These are phyloP conservation scores for Pleurotus tuber-regium DNA, from an alignment of 768 basidiomycete genomes.

Conservation along the genomic window DNA sequence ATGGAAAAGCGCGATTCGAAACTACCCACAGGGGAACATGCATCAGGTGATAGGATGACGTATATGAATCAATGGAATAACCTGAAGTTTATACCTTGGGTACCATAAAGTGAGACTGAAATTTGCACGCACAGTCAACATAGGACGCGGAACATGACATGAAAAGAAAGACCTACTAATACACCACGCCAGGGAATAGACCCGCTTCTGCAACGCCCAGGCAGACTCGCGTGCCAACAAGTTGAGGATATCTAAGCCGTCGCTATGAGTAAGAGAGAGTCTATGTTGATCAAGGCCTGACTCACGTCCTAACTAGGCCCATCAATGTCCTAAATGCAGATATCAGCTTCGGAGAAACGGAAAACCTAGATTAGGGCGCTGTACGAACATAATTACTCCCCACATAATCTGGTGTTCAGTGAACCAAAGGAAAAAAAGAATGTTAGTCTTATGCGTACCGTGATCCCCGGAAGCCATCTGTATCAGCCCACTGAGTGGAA, in stretches of 20 bases:
- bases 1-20: conserved; percentile 59
- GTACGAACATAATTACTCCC: conserved; percentile 59
- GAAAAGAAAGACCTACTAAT: conserved; percentile 47
- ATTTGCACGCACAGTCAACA: background rate
- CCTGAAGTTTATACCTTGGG: conserved; percentile 56
- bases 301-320: conserved; percentile 65
- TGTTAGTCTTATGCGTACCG: conserved; percentile 31
- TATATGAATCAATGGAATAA: no score
- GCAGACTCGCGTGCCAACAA: conserved; percentile 54
- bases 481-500: conserved; percentile 5
- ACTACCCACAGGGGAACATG: no score
- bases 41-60: no score
- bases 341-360: background rate
- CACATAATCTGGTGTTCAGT: conserved; percentile 44
- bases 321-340: conserved; percentile 47
- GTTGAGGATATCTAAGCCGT: conserved; percentile 50
- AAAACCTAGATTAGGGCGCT: background rate
- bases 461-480: conserved; percentile 66
- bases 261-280: background rate
- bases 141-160: background rate
- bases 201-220: conserved; percentile 71
- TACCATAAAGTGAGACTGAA: conserved; percentile 65
- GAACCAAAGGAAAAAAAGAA: background rate
- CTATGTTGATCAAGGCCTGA: background rate
- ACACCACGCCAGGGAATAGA: conserved; percentile 69